phyloP scores from a whole-genome alignment of 148 eudicot species.

The Hydrangea macrophylla region DNA sequence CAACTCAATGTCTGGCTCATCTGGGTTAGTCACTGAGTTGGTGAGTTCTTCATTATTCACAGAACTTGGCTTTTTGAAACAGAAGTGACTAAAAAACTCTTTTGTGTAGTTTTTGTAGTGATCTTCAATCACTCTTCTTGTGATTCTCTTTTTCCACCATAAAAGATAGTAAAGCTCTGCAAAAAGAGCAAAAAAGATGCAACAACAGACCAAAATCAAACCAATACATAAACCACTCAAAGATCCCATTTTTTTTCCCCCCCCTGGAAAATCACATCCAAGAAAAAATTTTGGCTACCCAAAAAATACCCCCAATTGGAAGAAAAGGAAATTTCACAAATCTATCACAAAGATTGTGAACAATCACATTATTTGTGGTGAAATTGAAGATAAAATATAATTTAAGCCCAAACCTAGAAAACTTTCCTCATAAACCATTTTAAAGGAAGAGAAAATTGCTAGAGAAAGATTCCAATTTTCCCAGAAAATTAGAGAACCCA shows the following conservation, averaged over 20 bases:
- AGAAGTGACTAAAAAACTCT: constrained; percentile 42
- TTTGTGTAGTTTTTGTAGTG: constrained; percentile 31
- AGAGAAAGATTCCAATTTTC: not conserved
- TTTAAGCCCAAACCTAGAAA: not conserved
- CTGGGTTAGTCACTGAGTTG: no score
- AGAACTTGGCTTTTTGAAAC: constrained; percentile 27
- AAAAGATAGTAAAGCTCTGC: constrained; percentile 77
- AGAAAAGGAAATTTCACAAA: not conserved
- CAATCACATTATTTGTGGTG: not conserved
- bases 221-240: constrained; percentile 70
- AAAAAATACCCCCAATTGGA: constrained; percentile 1
- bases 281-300: not conserved
- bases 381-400: constrained; percentile 9
- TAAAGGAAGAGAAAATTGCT: not conserved
- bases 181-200: constrained; percentile 56
- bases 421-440: not conserved
- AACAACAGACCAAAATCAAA: constrained; percentile 66
- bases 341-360: not conserved
- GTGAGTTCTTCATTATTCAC: no score
- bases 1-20: constrained; percentile 46
- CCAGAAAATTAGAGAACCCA: not conserved
- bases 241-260: constrained; percentile 66
- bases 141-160: constrained; percentile 68
- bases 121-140: constrained; percentile 32
- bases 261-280: constrained; percentile 12